Evolutionary conservation across 2,329 filamentous ascomycete species (phyloP).

Genomic region (Arthrobotrys sinensis): DNA sequence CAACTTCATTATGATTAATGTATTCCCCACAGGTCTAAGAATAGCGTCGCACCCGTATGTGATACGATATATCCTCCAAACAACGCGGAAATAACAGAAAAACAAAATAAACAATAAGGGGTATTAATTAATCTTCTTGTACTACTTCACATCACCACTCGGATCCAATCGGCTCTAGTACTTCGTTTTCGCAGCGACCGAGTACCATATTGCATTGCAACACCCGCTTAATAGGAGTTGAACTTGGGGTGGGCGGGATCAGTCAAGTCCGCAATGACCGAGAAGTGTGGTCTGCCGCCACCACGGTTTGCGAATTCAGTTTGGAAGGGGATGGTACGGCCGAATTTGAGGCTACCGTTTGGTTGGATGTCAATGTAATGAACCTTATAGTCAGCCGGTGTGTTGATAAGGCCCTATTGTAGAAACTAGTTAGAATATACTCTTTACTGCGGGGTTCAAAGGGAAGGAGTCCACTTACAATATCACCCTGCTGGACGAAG

Average conservation of each 20-base stretch:
- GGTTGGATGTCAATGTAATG: constrained; percentile 75
- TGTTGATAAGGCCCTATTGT: constrained; percentile 71
- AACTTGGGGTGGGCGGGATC: constrained; percentile 54
- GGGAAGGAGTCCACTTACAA: constrained; percentile 62
- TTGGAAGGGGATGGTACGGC: constrained; percentile 74
- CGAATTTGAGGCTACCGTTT: constrained; percentile 74
- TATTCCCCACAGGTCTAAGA: neutral
- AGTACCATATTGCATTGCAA: too few relatives aligned
- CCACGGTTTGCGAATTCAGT: constrained; percentile 72
- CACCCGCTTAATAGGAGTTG: constrained; percentile 51
- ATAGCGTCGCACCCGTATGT: constrained; percentile 3
- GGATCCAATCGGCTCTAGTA: too few relatives aligned
- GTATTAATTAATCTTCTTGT: neutral
- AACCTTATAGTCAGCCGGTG: constrained; percentile 75
- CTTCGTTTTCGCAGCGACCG: too few relatives aligned
- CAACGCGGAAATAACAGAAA: neutral
- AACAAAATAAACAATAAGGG: neutral
- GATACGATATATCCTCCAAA: constrained; percentile 11
- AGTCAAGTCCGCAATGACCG: constrained; percentile 66
- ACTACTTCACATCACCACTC: too few relatives aligned
- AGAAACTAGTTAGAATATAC: constrained; percentile 39
- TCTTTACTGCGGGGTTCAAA: neutral
- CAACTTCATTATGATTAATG: constrained; percentile 1
- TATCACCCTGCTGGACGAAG: constrained; percentile 76
- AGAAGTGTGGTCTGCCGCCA: constrained; percentile 74